Evolutionary conservation across 2,329 filamentous ascomycete species (phyloP).

Genomic region (Apiospora malaysiana): DNA sequence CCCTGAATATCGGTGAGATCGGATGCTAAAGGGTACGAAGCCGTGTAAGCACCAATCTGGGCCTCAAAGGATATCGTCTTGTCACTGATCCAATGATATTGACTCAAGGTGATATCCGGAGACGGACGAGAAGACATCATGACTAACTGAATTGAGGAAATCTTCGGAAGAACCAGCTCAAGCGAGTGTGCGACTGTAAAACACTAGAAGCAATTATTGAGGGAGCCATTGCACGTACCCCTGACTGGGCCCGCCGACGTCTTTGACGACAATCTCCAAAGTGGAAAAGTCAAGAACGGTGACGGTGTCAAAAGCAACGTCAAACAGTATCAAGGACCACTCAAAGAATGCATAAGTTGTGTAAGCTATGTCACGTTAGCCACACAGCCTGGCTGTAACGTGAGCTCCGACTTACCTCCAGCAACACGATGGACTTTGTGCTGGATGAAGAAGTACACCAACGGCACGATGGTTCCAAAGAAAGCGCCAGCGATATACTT

Average conservation of each 20-base stretch:
- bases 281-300: slow-evolving; percentile 90
- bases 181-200: slow-evolving; percentile 36
- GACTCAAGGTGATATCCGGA: no score
- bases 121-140: background rate
- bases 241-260: slow-evolving; percentile 89
- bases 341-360: slow-evolving; percentile 98
- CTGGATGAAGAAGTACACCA: slow-evolving; percentile 98
- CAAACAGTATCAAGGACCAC: slow-evolving; percentile 92
- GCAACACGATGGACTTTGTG: slow-evolving; percentile 95
- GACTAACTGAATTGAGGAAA: no score
- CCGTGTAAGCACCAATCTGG: background rate
- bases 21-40: background rate
- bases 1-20: background rate
- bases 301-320: slow-evolving; percentile 95
- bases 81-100: background rate
- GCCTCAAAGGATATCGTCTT: background rate
- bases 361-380: slow-evolving; percentile 70
- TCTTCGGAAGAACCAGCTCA: slow-evolving; percentile 28
- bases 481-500: slow-evolving; percentile 85
- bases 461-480: slow-evolving; percentile 86
- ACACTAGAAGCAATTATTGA: slow-evolving; percentile 62
- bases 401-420: slow-evolving; percentile 71
- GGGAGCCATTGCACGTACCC: slow-evolving; percentile 99
- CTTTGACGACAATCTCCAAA: slow-evolving; percentile 86
- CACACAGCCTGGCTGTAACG: background rate